Evolutionary conservation across 371 early-diverging fungal species (phyloP), one percentile per base, ranked within the genome.

Genomic region (Rhizopus microsporus): DNA sequence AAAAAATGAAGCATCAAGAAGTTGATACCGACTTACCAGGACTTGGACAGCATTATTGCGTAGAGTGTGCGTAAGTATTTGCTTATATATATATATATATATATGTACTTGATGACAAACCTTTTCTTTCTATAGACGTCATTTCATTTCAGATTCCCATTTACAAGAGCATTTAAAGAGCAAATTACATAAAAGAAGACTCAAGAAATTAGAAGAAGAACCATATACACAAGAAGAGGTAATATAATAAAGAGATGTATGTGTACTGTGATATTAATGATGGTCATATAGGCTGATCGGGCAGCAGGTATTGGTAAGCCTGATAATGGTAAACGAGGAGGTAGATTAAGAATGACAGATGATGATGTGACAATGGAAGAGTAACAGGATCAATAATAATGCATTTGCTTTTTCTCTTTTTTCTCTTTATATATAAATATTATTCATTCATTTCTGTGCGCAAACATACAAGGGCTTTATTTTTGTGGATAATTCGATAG

Each of bases 161-260:
- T 56, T 70, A 17, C 58, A 54, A 34, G 71, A 72, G 45, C 83
- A 82, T 59, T 49, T 72, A 7, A 74, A 69, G 48, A 69, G 78
- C 23, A 83, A 80, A 66, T 29, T 62, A 31, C 81, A 83, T 49
- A 83, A 83, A 68, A 75, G 69, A 64, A 66, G 93, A 51, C 57
- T 94, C 50, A 93, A 91, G 71, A 69, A 83, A 32, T 71, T 94
- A 15, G 83, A 89, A 62, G 93, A 84, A n/a, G 83, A 80, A 29
- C 87, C 93, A 7, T 96, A 91, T 70, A 92, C 95, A 30, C 94
- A 93, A 68, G 84, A 86, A 70, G 96, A 96, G 72, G 94, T 94
- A 46, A 62, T 40, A 47, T 13, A 34, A 32, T 35, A n/a, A 23
- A 32, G 17, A 1, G 8, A 16, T 2, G 23, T 23, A 2, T 23